Percentiles rank a stretch among this genome's conserved stretches.
Conservation (phyloP, 768 basidiomycete species). For the Termitomyces heimii region DNA sequence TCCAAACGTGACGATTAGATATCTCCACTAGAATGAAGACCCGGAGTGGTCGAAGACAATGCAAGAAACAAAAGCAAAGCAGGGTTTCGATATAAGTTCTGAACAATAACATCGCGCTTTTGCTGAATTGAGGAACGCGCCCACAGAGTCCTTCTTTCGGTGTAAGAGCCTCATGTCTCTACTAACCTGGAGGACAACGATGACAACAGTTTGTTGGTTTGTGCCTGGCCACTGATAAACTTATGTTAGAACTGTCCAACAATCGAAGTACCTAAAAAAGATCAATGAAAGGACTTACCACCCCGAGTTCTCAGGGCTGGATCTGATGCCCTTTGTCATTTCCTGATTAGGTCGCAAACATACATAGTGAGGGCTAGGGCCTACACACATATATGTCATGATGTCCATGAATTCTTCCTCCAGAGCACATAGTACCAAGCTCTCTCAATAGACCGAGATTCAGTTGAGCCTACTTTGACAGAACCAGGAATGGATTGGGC, state of each 20-base stretch:
- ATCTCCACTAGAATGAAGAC: background rate
- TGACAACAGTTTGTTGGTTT: background rate
- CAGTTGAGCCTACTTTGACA: background rate
- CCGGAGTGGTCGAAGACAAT: background rate
- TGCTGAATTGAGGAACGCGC: background rate
- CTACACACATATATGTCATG: background rate
- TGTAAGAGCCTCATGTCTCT: slow-evolving; percentile 9
- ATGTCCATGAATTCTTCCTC: background rate
- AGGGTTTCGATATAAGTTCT: background rate
- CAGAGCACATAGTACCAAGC: background rate
- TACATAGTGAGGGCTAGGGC: background rate
- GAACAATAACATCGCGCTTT: background rate
- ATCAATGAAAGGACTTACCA: background rate
- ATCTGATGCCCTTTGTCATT: background rate
- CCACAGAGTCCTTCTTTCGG: background rate
- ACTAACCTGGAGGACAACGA: slow-evolving; percentile 3
- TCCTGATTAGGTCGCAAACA: background rate
- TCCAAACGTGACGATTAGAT: background rate
- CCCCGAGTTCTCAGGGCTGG: background rate
- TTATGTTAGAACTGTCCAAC: background rate
- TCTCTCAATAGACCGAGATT: background rate
- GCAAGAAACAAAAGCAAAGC: background rate
- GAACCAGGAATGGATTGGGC: background rate
- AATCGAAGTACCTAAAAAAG: background rate
- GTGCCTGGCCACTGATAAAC: slow-evolving; percentile 4